Evolutionary conservation across 2,329 filamentous ascomycete genomes (phyloP).

Genomic region (Elsinoe perseae): DNA sequence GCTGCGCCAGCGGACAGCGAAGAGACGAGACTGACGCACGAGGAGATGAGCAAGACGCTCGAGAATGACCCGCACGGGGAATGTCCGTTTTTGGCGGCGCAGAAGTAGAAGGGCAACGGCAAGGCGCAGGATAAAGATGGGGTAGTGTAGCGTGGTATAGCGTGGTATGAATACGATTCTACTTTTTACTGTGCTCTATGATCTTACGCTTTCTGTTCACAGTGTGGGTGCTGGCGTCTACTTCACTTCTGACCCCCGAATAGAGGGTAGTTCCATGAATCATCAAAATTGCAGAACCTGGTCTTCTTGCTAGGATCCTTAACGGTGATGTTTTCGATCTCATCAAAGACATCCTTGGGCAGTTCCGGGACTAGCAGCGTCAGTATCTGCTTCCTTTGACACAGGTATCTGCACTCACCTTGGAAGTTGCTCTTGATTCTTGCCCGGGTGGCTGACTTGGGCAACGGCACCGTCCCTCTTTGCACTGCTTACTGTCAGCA

Average conservation of each 20-base stretch:
- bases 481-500: constrained; percentile 33
- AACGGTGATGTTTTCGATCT: constrained; percentile 9
- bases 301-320: constrained; percentile 6
- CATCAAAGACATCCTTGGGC: constrained; percentile 3
- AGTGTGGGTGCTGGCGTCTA: too few species aligned
- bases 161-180: not conserved
- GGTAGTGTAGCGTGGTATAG: too few species aligned
- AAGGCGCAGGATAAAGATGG: too few species aligned
- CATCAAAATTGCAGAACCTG: constrained; percentile 5
- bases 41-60: constrained; percentile 32
- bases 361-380: not conserved
- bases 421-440: constrained; percentile 63
- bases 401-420: not conserved
- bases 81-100: constrained; percentile 28
- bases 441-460: constrained; percentile 60
- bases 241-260: constrained; percentile 23
- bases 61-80: constrained; percentile 21
- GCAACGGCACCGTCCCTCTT: constrained; percentile 59
- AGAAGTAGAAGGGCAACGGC: constrained; percentile 10
- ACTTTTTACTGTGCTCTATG: not conserved
- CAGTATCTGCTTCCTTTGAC: not conserved
- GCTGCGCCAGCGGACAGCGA: constrained; percentile 26
- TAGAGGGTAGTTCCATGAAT: constrained; percentile 24
- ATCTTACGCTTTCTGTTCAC: not conserved
- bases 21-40: constrained; percentile 30